Percentiles rank a stretch among this genome's conserved stretches.
Conservation (phyloP, 192 early-diverging fungal genomes). For the Fimicolochytrium jonesii region DNA sequence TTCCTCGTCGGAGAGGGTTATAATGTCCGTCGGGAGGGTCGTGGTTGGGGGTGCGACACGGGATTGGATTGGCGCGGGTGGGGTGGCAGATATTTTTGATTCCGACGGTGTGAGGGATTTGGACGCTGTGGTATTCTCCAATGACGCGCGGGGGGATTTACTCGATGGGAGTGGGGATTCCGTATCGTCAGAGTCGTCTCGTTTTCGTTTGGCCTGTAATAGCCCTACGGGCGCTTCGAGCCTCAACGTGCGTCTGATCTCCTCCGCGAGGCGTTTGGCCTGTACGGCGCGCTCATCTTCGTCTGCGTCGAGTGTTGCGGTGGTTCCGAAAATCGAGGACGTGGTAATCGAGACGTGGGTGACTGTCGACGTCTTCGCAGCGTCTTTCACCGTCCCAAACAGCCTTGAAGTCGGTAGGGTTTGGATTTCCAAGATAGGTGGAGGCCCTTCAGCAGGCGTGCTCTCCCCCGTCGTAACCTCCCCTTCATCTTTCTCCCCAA, state of each 20-base stretch:
- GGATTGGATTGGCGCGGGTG: too few species aligned
- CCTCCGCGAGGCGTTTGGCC: conserved; percentile 6
- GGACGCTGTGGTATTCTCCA: neutral
- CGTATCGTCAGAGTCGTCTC: neutral
- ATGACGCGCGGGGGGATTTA: neutral
- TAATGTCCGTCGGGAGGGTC: neutral
- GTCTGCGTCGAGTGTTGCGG: neutral
- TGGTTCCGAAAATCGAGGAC: conserved; percentile 10
- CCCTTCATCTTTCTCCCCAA: conserved; percentile 17
- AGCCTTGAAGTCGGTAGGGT: neutral
- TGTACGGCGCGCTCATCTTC: conserved; percentile 12
- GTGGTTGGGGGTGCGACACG: neutral
- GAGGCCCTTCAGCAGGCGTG: neutral
- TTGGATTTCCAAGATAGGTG: neutral
- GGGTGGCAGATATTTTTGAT: too few species aligned
- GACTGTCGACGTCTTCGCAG: neutral
- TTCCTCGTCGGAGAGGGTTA: conserved; percentile 12
- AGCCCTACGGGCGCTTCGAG: conserved; percentile 12
- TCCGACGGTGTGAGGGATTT: too few species aligned
- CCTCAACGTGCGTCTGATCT: conserved; percentile 18
- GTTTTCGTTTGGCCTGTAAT: conserved; percentile 7
- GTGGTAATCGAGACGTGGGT: conserved; percentile 4
- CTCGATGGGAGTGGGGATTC: neutral
- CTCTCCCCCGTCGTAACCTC: neutral
- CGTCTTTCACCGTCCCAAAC: conserved; percentile 17